Evolutionary conservation across 1,284 basidiomycete genomes (phyloP).

Genomic region (Rhodotorula sp.): DNA sequence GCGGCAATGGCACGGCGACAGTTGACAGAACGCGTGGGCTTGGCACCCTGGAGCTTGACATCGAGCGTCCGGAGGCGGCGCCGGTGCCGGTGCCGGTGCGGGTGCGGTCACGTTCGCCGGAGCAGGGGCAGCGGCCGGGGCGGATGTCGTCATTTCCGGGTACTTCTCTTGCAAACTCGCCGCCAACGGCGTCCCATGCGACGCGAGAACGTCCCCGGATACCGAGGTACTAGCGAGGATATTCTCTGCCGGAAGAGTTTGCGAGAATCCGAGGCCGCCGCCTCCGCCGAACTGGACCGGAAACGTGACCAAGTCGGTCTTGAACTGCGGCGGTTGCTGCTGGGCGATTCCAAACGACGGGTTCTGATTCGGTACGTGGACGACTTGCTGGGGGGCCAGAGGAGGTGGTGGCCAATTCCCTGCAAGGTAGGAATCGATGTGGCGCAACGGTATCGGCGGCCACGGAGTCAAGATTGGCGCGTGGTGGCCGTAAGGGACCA

Average conservation of each 20-base stretch:
- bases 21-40: conserved; percentile 8
- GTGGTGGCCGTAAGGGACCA: neutral
- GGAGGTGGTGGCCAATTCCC: neutral
- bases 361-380: neutral
- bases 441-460: conserved; percentile 17
- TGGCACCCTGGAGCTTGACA: neutral
- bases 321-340: no score
- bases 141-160: no score
- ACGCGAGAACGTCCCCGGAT: neutral
- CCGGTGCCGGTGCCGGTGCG: neutral
- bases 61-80: neutral
- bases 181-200: neutral
- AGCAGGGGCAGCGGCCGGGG: no score
- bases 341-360: no score
- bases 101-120: neutral
- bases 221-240: neutral
- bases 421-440: conserved; percentile 14
- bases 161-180: no score
- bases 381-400: neutral
- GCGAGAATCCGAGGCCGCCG: no score
- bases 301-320: no score
- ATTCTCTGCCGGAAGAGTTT: neutral
- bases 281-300: no score
- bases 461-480: conserved; percentile 11
- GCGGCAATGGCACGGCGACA: conserved; percentile 21